These are phyloP conservation scores for Lathyrus aphaca DNA, from an alignment of 306 rosid species.

Conservation along the genomic window DNA sequence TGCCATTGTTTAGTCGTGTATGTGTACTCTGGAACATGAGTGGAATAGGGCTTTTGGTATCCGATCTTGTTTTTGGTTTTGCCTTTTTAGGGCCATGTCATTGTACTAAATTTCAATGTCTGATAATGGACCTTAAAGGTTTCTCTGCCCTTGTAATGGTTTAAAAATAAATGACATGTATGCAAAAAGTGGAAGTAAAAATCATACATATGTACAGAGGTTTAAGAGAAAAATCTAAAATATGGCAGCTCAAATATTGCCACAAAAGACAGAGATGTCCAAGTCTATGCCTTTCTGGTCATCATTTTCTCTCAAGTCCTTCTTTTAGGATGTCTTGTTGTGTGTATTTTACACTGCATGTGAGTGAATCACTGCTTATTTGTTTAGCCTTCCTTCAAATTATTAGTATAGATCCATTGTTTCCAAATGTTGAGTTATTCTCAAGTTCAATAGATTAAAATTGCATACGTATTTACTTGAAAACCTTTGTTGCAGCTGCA, in stretches of 20 bases:
- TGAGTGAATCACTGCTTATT: slow-evolving; percentile 2
- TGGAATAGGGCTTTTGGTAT: slow-evolving; percentile 8
- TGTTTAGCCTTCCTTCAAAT: slow-evolving; percentile 23
- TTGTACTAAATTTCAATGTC: slow-evolving; percentile 2
- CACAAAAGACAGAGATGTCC: slow-evolving; percentile 1
- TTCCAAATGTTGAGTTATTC: slow-evolving; percentile 2
- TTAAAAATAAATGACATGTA: neutral
- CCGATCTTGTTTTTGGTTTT: slow-evolving; percentile 16
- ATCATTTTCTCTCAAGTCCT: neutral
- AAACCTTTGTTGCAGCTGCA: slow-evolving; percentile 31
- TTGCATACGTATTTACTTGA: slow-evolving; percentile 7
- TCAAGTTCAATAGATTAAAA: slow-evolving; percentile 4
- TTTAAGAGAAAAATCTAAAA: neutral
- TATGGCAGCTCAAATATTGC: neutral
- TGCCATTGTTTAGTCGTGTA: no score
- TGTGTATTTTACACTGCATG: neutral
- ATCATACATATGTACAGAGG: neutral
- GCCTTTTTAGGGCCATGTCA: slow-evolving; percentile 9
- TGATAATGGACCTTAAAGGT: slow-evolving; percentile 21
- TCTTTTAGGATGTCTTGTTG: slow-evolving; percentile 9
- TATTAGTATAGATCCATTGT: slow-evolving; percentile 2
- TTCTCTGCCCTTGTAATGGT: slow-evolving; percentile 2
- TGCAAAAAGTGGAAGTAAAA: slow-evolving; percentile 3
- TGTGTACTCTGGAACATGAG: neutral
- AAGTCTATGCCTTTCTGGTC: slow-evolving; percentile 20